Evolutionary conservation across 805 yeast genomes (phyloP), one percentile per base, ranked within the genome.

Genomic region (Saturnispora diversa): DNA sequence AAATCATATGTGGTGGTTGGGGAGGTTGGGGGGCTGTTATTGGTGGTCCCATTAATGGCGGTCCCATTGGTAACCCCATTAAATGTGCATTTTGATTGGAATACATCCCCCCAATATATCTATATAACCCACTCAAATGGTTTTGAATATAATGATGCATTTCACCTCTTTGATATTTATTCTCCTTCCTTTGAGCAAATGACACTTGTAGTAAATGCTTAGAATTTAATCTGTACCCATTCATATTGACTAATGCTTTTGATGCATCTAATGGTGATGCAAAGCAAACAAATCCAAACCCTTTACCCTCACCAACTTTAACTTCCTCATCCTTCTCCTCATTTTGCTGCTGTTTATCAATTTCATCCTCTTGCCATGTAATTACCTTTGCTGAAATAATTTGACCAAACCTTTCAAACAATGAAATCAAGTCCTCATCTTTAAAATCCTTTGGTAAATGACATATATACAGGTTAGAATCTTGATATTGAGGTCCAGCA

Each of bases 201-300:
- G 90, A 80, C 28, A 84, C 88, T 28, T 49, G 52, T 4, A 59
- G 39, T 2, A 46, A 35, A 43, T 54, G 55, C 10, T 48, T 37
- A 13, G 49, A 48, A 38, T 51, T 55, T 15, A 75, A 54, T 44
- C 65, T 69, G 49, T 63, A 64, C 47, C 77, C 80, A 56, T 71
- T 72, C 74, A 73, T 79, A 39, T 70, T 78, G 34, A 74, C 72
- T 41, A 81, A 75, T 12, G 94, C 90, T 51, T 69, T 66, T 36
- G 75, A 72, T 6, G 94, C 92, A 53, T 77, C 73, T 36, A 74
- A 64, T 41, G 83, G 80, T 46, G 64, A 64, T 51, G 75, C 77
- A 55, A 72, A 84, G 60, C 86, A 82, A 40, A 84, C 84, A 64
- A 84, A 84, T 33, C 92, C 94, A 55, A 80, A 84, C 16, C 92